Evolutionary conservation across 306 rosid genomes (phyloP).

Genomic region (Medicago lupulina): DNA sequence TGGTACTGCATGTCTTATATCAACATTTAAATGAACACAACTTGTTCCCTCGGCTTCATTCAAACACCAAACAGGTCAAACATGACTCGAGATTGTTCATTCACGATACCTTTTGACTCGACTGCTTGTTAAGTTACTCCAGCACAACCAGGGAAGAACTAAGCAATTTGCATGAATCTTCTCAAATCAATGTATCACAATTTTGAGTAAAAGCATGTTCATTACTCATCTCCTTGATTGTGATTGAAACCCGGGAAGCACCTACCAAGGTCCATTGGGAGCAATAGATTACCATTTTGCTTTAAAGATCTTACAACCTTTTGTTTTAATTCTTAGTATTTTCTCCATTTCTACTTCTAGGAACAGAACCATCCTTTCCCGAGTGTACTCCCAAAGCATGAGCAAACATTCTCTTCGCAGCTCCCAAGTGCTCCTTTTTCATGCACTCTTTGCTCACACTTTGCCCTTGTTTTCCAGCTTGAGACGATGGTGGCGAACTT

Average conservation of each 20-base stretch:
- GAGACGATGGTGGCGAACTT: constrained; percentile 42
- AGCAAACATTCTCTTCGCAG: constrained; percentile 95
- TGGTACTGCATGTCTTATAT: constrained; percentile 13
- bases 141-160: constrained; percentile 37
- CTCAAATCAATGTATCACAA: constrained; percentile 20
- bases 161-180: constrained; percentile 41
- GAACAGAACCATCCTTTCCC: constrained; percentile 61
- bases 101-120: constrained; percentile 6
- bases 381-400: constrained; percentile 81
- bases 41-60: constrained; percentile 34
- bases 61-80: constrained; percentile 35
- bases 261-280: constrained; percentile 31
- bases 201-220: constrained; percentile 34
- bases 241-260: constrained; percentile 40
- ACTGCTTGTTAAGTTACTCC: constrained; percentile 26
- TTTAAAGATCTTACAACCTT: constrained; percentile 40
- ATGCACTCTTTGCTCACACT: constrained; percentile 54
- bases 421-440: constrained; percentile 87
- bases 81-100: constrained; percentile 33
- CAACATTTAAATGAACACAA: constrained; percentile 27
- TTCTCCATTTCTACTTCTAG: constrained; percentile 56
- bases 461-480: constrained; percentile 53
- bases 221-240: constrained; percentile 38
- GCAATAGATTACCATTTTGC: constrained; percentile 37
- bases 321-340: constrained; percentile 45